Evolutionary conservation across 2,329 filamentous ascomycete species (phyloP), one percentile per base, ranked within the genome.

Genomic region (Paraphaeosphaeria sporulosa): DNA sequence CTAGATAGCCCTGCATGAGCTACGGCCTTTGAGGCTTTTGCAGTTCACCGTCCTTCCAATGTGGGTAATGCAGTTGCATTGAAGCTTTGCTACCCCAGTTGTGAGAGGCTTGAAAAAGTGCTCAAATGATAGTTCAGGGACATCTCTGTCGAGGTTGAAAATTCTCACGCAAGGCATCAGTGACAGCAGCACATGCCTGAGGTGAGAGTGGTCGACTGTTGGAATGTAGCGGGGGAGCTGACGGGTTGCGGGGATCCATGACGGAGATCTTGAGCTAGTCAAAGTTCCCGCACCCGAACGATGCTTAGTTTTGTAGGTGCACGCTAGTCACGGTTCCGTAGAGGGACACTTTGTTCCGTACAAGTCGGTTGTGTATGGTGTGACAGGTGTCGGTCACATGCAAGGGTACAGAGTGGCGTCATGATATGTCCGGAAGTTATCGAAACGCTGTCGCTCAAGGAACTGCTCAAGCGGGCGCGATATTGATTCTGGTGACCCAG

Each of bases 171-270:
- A 27, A 15, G 17, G 9, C 5, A 40, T n/a, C 50, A 53, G 43
- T 32, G 23, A n/a, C 13, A 23, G 51, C 21, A 32, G 12, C 21
- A 43, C 38, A 40, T n/a, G n/a, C 38, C 17, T 19, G n/a, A 42
- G 10, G 3, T 52, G 21, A 15, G 4, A 42, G 36, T 42, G 36
- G 34, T 25, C 17, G 34, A 9, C 27, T 12, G n/a, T 15, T n/a
- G 21, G 23, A 30, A 27, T 42, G 34, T 13, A 13, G 23, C 15
- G 32, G 36, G 50, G 32, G 32, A n/a, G 27, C 27, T 30, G 50
- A 19, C 50, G 50, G 50, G 8, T 42, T 52, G 50, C 50, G 50
- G 50, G 50, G 50, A 52, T 42, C 50, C 50, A 52, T 30, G 50
- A 13, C 36, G 49, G 49, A 52, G 4, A 40, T 15, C 9, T 17